Evolutionary conservation across 2,329 filamentous ascomycete genomes (phyloP).

Genomic region (Talaromyces sp.): DNA sequence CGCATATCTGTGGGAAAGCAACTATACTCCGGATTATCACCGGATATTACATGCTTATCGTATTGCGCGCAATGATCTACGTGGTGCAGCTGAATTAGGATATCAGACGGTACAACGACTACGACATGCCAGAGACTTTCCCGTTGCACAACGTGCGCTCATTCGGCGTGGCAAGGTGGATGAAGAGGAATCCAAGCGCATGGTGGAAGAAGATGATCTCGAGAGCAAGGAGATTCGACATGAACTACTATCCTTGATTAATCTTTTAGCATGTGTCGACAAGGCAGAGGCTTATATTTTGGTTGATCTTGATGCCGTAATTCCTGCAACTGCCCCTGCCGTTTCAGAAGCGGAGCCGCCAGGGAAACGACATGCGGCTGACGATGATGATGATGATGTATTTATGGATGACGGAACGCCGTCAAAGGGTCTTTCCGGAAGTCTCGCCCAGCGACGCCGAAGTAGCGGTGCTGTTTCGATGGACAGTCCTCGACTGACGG

Average conservation of each 20-base stretch:
- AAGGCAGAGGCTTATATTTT: conserved; percentile 70
- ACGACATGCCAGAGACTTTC: conserved; percentile 31
- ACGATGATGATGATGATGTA: conserved; percentile 36
- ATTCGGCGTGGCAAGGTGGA: conserved; percentile 30
- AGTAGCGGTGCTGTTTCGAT: conserved; percentile 11
- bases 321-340: conserved; percentile 4
- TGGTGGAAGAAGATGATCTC: conserved; percentile 38
- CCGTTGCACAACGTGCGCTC: conserved; percentile 31
- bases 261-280: conserved; percentile 80
- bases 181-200: conserved; percentile 24
- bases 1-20: conserved; percentile 20
- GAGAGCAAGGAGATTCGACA: conserved; percentile 54
- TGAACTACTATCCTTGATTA: conserved; percentile 87
- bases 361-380: conserved; percentile 42
- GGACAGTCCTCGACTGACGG: background rate
- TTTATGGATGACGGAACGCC: conserved; percentile 35
- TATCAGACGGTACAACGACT: conserved; percentile 54
- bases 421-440: conserved; percentile 15
- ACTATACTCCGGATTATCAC: conserved; percentile 63
- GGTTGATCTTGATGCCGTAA: conserved; percentile 43
- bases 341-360: conserved; percentile 28
- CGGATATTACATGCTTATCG: conserved; percentile 90
- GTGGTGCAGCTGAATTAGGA: conserved; percentile 61
- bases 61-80: conserved; percentile 76
- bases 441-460: conserved; percentile 2